Conservation (phyloP, 805 yeast species). For the Saccharomycopsis capsularis region DNA sequence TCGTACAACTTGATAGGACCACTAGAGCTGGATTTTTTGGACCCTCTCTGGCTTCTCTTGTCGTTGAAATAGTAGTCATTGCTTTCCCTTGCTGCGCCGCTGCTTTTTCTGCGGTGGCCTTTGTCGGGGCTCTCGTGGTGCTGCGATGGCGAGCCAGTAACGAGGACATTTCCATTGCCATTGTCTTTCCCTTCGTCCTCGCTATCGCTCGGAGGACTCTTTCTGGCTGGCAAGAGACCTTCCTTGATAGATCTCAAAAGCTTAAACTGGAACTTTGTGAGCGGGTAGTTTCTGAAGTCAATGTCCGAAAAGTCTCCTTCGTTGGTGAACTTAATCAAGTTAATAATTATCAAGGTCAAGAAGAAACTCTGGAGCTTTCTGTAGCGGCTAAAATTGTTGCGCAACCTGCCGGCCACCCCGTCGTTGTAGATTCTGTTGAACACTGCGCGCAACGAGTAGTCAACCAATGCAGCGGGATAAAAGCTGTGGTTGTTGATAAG, state of each 20-base stretch:
- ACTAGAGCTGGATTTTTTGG: background rate
- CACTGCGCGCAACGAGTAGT: slow-evolving; percentile 5
- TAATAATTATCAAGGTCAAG: slow-evolving; percentile 10
- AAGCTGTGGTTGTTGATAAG: slow-evolving; percentile 7
- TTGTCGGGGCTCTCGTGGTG: too few relatives aligned
- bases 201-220: background rate
- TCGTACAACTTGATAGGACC: slow-evolving; percentile 12
- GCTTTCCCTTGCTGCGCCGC: too few relatives aligned
- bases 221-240: background rate
- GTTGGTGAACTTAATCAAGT: slow-evolving; percentile 4
- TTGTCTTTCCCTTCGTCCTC: background rate
- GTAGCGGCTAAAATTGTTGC: background rate
- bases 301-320: background rate
- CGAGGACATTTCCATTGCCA: background rate
- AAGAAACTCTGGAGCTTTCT: slow-evolving; percentile 14
- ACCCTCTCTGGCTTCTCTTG: background rate
- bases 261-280: slow-evolving; percentile 1
- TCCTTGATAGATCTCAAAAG: slow-evolving; percentile 1
- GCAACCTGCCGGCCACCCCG: background rate
- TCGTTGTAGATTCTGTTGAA: background rate
- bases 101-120: too few relatives aligned
- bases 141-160: too few relatives aligned
- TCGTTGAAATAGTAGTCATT: too few relatives aligned
- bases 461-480: slow-evolving; percentile 7
- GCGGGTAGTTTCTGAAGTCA: background rate